Evolutionary conservation across 2,329 filamentous ascomycete species (phyloP), one percentile per base, ranked within the genome.

Genomic region (Aspergillus pseudonomiae): DNA sequence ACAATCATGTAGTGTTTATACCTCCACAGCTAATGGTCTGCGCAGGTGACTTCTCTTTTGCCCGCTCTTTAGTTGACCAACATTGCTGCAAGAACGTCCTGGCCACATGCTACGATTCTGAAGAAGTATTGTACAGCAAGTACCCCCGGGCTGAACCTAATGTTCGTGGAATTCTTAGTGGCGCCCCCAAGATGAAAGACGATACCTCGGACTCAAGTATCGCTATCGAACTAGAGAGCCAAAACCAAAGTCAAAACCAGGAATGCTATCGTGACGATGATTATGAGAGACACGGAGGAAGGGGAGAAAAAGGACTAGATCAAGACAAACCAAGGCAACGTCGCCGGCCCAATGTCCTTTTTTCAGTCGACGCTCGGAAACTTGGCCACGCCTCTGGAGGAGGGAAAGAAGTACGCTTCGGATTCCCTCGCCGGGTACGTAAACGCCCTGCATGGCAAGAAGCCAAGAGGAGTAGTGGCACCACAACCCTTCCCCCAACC

Each of bases 131-230:
- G 1, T 77, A 82, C 12, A 82, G 80, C 64, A 97, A 96, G 78
- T 94, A 94, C 70, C 92, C 92, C 0, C 88, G 92, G 68, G 89
- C 84, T 1, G 79, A 82, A 58, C 82, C 82, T 63, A 87, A 90
- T 72, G 85, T 89, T 43, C 48, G 41, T 7, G 36, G 32, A 45
- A 43, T 28, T 12, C 34, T 52, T 5, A 36, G n/a, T 55, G 52
- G 52, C n/a, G 32, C 24, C 30, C 7, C 32, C 10, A 55, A 26
- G 11, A 14, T 6, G 21, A 55, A 26, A 19, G 46, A 57, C 6
- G 56, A 58, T 21, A 46, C 63, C 26, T 63, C 63, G n/a, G 30
- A n/a, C 10, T 12, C 21, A 30, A 32, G 11, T 2, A 24, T 43
- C 21, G 36, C 36, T 24, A 53, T 48, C 19, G 68, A 66, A 63